Base-by-base conservation (phyloP, 768 basidiomycete species). In the Trametes maxima region DNA sequence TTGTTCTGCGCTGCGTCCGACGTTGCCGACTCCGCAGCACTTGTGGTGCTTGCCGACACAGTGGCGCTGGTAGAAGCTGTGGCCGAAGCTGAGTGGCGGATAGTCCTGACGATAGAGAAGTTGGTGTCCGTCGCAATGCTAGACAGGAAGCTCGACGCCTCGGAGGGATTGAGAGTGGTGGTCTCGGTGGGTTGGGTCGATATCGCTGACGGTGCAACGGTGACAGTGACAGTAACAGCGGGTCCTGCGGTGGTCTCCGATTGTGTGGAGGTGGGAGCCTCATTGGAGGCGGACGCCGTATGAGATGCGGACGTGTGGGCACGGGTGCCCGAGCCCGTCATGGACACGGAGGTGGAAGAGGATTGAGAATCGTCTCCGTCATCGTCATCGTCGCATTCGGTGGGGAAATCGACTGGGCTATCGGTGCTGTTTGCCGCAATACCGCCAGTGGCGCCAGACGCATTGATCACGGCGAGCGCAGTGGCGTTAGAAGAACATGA, bases 401-500 rank as follows among this genome's bases (percentile, higher is more conserved):
- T 54, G 21, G 70, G 65, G 52, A 72, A 66, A 10, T 63, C 59
- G n/a, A 72, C 65, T 3, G 65, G 58, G 21, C 59, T 47, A 28
- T 60, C 58, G 10, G 60, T 67, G 11, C 73, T 64, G 63, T 66
- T 60, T 35, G 74, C 73, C 12, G 73, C 69, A 16, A 82, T 68
- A 5, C 78, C 80, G 11, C 80, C 80, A 16, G 70, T 71, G 1
- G 77, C 80, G 14, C 85, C 85, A 33, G 79, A 75, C 2, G 81
- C 76, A 11, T 74, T 57, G 60, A 87, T 81, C 10, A 80, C 65
- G 0, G 79, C 74, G 5, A 75, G 64, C 0, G 82, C 85, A 25
- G 76, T 79, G n/a, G 71, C 72, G 62, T 78, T 69, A 63, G 79
- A 83, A 3, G 84, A 83, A 72, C 85, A 88, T 1, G 75, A 72